Evolutionary conservation across 2,329 filamentous ascomycete species (phyloP).

Genomic region (Harringtonia lauricola): DNA sequence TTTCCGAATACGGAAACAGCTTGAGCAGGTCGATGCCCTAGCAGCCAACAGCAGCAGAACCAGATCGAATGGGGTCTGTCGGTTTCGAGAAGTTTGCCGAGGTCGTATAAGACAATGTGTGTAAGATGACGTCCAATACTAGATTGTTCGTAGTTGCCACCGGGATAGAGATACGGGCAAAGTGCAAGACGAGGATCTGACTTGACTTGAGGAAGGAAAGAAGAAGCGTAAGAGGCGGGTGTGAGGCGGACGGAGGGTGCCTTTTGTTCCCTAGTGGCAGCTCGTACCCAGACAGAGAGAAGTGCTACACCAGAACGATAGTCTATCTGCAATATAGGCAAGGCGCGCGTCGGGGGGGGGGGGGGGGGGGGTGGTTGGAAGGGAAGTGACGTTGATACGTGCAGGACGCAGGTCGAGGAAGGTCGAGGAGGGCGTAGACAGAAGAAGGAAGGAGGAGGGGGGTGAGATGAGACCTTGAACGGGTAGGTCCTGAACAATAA

Average conservation of each 20-base stretch:
- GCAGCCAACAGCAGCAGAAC: too few relatives aligned
- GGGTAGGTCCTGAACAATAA: constrained; percentile 3
- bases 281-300: neutral
- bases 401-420: too few relatives aligned
- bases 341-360: neutral
- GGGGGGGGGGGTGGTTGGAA: neutral
- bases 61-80: too few relatives aligned
- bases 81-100: too few relatives aligned
- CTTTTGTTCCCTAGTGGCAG: constrained; percentile 3
- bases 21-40: too few relatives aligned
- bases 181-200: neutral
- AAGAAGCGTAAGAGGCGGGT: neutral
- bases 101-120: too few relatives aligned
- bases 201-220: too few relatives aligned
- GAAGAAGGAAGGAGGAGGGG: neutral
- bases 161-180: neutral
- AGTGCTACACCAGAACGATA: constrained; percentile 3
- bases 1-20: too few relatives aligned
- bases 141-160: neutral
- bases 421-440: neutral
- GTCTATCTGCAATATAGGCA: constrained; percentile 4
- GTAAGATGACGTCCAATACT: too few relatives aligned
- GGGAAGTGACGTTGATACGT: neutral
- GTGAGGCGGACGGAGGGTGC: constrained; percentile 2
- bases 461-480: neutral